Conservation (phyloP, 768 basidiomycete genomes). For the Porphyrellus cyaneotinctus region DNA sequence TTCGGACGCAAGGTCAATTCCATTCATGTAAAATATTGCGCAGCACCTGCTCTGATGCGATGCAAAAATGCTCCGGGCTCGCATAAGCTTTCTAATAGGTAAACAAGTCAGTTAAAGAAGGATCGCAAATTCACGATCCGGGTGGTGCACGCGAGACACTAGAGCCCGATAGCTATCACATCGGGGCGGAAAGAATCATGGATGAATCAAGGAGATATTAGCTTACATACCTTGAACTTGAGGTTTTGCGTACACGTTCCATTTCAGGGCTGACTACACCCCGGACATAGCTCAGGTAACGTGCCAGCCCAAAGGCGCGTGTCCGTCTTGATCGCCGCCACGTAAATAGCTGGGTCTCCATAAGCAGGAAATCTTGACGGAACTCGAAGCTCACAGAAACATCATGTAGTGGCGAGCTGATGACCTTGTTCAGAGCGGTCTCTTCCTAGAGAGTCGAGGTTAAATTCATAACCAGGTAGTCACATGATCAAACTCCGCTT, state of each 20-base stretch:
- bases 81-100: not conserved
- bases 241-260: constrained; percentile 6
- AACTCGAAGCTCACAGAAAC: constrained; percentile 3
- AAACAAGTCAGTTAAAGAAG: not conserved
- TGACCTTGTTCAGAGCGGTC: too few species aligned
- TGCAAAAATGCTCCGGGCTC: not conserved
- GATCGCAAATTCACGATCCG: not conserved
- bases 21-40: constrained; percentile 3
- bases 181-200: constrained; percentile 11
- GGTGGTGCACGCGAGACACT: not conserved
- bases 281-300: constrained; percentile 2
- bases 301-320: constrained; percentile 14
- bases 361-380: constrained; percentile 6
- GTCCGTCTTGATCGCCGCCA: constrained; percentile 28
- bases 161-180: constrained; percentile 18
- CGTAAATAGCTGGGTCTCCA: constrained; percentile 4
- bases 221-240: constrained; percentile 13
- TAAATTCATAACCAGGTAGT: not conserved
- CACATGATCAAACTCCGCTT: constrained; percentile 17
- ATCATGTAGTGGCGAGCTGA: not conserved
- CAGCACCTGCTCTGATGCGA: not conserved
- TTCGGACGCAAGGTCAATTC: constrained; percentile 3
- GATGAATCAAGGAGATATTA: constrained; percentile 1
- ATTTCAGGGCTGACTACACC: constrained; percentile 4
- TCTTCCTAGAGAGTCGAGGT: too few species aligned